A percentile compares a stretch with the other conserved stretches of the same genome.
phyloP scores from a whole-genome alignment of 257 asterid species.

The Capsicum baccatum region DNA sequence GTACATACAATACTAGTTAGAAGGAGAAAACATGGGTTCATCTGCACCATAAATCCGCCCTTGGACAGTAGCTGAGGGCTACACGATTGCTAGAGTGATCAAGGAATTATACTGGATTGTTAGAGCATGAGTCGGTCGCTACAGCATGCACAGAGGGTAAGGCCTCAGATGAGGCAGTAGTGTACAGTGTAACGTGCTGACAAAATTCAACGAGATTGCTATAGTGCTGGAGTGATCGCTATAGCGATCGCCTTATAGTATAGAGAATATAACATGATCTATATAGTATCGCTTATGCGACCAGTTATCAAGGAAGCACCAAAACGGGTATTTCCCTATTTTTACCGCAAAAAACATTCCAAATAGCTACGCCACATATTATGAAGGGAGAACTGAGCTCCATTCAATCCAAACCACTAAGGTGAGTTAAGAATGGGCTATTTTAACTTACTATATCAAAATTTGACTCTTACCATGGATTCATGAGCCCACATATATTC shows the following conservation, averaged over 20 bases:
- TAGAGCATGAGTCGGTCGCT: background rate
- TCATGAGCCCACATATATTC: background rate
- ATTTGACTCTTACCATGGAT: background rate
- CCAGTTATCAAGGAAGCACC: background rate
- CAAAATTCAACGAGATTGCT: background rate
- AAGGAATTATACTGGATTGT: background rate
- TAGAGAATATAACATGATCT: constrained; percentile 8
- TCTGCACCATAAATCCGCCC: background rate
- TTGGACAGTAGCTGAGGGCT: background rate
- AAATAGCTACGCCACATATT: background rate
- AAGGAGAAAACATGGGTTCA: background rate
- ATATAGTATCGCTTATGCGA: background rate
- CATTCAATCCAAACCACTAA: background rate
- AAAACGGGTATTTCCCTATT: background rate
- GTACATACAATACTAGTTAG: background rate
- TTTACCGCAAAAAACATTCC: background rate
- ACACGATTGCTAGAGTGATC: constrained; percentile 1
- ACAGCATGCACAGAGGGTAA: background rate
- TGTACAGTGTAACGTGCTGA: background rate
- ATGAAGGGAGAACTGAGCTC: background rate
- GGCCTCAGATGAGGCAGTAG: background rate
- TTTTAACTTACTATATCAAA: background rate
- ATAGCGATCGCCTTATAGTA: background rate
- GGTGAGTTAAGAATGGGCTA: background rate
- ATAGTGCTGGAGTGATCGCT: background rate